Evolutionary conservation across 495 filamentous ascomycete species (phyloP).

Genomic region (Hamigera avellanea): DNA sequence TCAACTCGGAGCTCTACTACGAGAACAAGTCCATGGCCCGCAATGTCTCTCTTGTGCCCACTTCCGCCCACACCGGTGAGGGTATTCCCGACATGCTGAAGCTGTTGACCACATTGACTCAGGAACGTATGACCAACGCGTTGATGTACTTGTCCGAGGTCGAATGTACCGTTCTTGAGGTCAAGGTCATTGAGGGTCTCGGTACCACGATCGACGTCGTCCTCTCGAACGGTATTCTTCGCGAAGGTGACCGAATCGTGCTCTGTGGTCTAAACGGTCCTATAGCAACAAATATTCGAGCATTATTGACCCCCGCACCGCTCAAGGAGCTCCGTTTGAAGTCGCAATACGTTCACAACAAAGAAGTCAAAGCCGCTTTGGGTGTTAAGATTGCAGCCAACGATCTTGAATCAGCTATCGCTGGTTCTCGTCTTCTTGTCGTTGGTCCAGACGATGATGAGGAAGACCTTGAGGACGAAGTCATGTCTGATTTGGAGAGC

Average conservation of each 20-base stretch:
- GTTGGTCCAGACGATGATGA: conserved; percentile 94
- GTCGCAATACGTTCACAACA: conserved; percentile 94
- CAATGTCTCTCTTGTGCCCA: conserved; percentile 90
- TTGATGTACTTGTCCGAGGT: conserved; percentile 98
- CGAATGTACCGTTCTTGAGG: conserved; percentile 94
- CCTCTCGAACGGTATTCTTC: conserved; percentile 87
- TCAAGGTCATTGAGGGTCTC: conserved; percentile 97
- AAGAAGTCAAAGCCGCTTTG: conserved; percentile 95
- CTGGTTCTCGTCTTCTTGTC: conserved; percentile 86
- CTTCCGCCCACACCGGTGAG: conserved; percentile 94
- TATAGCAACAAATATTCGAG: conserved; percentile 90
- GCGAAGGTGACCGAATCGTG: conserved; percentile 89
- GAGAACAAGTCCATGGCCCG: conserved; percentile 96
- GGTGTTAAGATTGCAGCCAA: conserved; percentile 99
- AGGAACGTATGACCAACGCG: conserved; percentile 95
- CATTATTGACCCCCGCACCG: conserved; percentile 88
- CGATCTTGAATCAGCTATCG: conserved; percentile 91
- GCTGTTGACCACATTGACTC: conserved; percentile 79
- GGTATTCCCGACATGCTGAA: conserved; percentile 99
- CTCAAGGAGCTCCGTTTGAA: conserved; percentile 92
- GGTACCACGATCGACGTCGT: conserved; percentile 99
- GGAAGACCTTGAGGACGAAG: conserved; percentile 90
- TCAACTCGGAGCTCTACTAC: conserved; percentile 94
- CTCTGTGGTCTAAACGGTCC: conserved; percentile 91
- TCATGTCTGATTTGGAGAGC: conserved; percentile 89